Conservation (phyloP, 148 eudicot genomes). For the Beta vulgaris region DNA sequence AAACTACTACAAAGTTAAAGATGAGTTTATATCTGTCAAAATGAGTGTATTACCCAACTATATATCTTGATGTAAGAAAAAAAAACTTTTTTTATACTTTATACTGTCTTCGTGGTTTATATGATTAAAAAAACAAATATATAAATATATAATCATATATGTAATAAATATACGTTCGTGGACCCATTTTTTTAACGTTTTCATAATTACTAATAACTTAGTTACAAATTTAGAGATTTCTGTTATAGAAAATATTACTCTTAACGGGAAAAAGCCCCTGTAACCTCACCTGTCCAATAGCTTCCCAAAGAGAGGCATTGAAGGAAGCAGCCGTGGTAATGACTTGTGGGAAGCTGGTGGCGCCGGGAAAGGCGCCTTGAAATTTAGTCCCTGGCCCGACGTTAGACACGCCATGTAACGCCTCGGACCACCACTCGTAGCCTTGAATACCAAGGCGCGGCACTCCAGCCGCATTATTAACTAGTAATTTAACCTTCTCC, state of each 20-base stretch:
- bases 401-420: conserved; percentile 84
- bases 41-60: too few species aligned
- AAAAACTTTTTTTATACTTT: too few species aligned
- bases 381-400: conserved; percentile 83
- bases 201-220: too few species aligned
- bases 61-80: too few species aligned
- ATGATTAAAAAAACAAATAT: too few species aligned
- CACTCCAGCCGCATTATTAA: conserved; percentile 70
- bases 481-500: conserved; percentile 63
- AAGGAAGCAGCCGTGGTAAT: conserved; percentile 84
- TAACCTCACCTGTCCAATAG: conserved; percentile 69
- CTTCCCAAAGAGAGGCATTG: conserved; percentile 74
- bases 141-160: too few species aligned
- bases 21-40: too few species aligned
- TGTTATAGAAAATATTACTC: too few species aligned
- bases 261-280: background rate
- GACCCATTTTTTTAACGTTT: background rate
- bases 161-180: background rate
- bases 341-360: conserved; percentile 94
- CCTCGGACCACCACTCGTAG: conserved; percentile 99
- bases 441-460: conserved; percentile 68
- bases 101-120: too few species aligned
- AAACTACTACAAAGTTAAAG: too few species aligned
- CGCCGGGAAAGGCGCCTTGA: conserved; percentile 60
- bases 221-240: too few species aligned